phyloP scores from a whole-genome alignment of 768 basidiomycete genomes.

The Lanmaoa pseudosensibilis region DNA sequence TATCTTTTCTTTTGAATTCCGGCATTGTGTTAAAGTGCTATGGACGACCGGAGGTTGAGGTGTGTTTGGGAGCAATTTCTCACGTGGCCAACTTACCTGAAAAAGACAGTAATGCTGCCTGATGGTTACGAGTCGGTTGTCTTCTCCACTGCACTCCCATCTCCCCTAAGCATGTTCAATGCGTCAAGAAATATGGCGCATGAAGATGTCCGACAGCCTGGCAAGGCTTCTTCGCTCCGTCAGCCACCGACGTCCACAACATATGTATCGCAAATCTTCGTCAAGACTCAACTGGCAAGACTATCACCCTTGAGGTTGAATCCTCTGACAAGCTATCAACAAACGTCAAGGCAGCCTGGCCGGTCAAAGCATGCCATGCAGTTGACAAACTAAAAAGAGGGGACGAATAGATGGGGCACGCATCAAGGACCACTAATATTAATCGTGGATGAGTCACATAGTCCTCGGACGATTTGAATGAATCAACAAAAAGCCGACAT shows the following conservation, averaged over 20 bases:
- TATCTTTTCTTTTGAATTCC: too few relatives aligned
- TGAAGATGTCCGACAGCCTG: background rate
- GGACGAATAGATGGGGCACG: background rate
- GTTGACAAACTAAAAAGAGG: too few relatives aligned
- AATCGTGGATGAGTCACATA: background rate
- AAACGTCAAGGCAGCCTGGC: too few relatives aligned
- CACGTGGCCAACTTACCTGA: too few relatives aligned
- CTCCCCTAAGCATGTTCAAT: background rate
- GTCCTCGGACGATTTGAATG: background rate
- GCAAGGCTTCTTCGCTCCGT: background rate
- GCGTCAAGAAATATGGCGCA: background rate
- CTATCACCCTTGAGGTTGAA: too few relatives aligned
- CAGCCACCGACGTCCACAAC: background rate
- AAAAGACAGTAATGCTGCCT: background rate
- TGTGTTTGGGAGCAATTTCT: too few relatives aligned
- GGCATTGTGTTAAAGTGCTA: too few relatives aligned
- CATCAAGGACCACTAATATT: background rate
- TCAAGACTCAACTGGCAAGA: too few relatives aligned
- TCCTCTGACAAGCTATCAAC: too few relatives aligned
- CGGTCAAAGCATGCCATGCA: background rate
- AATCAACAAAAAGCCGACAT: background rate
- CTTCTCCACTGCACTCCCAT: background rate
- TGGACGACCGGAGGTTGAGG: too few relatives aligned
- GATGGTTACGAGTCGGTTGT: background rate
- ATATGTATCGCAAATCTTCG: too few relatives aligned